phyloP scores from a whole-genome alignment of 352 stramenopile species.

The Phytophthora colocasiae region DNA sequence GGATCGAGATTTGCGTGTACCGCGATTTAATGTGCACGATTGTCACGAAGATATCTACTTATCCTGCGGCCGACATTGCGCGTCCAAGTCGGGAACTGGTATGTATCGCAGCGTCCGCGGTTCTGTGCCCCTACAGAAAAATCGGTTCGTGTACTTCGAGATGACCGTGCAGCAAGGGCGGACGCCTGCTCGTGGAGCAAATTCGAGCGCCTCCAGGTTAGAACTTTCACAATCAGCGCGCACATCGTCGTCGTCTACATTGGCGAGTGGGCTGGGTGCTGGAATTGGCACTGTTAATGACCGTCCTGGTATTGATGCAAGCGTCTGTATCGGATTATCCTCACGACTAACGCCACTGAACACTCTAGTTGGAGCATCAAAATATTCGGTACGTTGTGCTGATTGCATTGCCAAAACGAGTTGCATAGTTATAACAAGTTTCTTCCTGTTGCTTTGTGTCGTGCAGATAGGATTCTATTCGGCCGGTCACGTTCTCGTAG shows the following conservation, averaged over 20 bases:
- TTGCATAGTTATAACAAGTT: slow-evolving; percentile 8
- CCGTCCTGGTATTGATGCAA: slow-evolving; percentile 54
- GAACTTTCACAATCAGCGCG: slow-evolving; percentile 19
- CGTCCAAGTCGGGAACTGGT: slow-evolving; percentile 70
- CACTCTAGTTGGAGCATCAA: slow-evolving; percentile 79
- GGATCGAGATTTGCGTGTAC: slow-evolving; percentile 58
- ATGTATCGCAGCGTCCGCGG: slow-evolving; percentile 86
- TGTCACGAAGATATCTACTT: slow-evolving; percentile 89
- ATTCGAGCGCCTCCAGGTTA: slow-evolving; percentile 20
- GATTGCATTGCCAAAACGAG: too few relatives aligned
- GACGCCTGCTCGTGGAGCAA: slow-evolving; percentile 36
- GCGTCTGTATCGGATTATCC: slow-evolving; percentile 82
- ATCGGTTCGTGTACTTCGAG: slow-evolving; percentile 89
- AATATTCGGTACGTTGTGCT: slow-evolving; percentile 68
- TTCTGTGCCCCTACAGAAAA: slow-evolving; percentile 63
- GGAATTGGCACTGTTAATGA: slow-evolving; percentile 15
- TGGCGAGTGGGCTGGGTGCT: neutral
- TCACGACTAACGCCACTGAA: slow-evolving; percentile 80
- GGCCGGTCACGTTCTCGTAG: slow-evolving; percentile 77
- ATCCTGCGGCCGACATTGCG: slow-evolving; percentile 84
- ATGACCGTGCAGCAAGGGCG: slow-evolving; percentile 72
- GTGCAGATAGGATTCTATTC: slow-evolving; percentile 85
- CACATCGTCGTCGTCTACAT: slow-evolving; percentile 8
- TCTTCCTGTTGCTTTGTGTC: slow-evolving; percentile 8
- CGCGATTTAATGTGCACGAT: slow-evolving; percentile 81